Base-by-base conservation (phyloP, 371 early-diverging fungal species). In the Apophysomyces trapeziformis region DNA sequence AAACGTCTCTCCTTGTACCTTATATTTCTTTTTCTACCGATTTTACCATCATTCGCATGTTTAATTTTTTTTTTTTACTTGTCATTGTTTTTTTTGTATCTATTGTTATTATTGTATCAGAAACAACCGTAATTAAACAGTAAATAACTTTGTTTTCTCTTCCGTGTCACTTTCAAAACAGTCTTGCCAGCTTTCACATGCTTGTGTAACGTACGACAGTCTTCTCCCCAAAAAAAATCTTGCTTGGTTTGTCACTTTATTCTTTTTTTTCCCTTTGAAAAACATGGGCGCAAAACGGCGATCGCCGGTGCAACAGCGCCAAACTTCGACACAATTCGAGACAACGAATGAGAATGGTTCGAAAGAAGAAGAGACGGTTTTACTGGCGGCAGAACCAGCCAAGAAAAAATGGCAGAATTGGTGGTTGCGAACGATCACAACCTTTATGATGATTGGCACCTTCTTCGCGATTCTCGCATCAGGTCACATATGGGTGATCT, bases 361-460 rank as follows among this genome's bases (percentile, higher is more conserved):
- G 16, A 45, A 46, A 8, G 56, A 72, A 16, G 41, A 65, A 50
- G 66, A 26, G 2, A 26, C 63, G 3, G 75, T 77, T 0, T 46
- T 86, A 38, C 61, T 85, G 60, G 78, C 70, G n/a, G 78, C 74
- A 38, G 74, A 89, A 61, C 65, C 75, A n/a, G 66, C 75, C 26
- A 70, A 80, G 57, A 84, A 85, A 65, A 89, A 86, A 73, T 90
- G 92, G 90, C 69, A 73, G 46, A 92, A 91, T 68, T 88, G 89
- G 89, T 85, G 85, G 70, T 81, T 88, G 12, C 89, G 97, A 61
- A 86, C 92, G 21, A 73, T 90, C 16, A 93, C 91, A 79, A 95
- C 94, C 9, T 75, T 93, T 54, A 82, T 95, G 61, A 96, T 97
- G 96, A 89, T 96, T 54, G 85, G 80, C 35, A 83, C 87, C 21